Evolutionary conservation across 768 basidiomycete species (phyloP).

Genomic region (Tulasnella sp.): DNA sequence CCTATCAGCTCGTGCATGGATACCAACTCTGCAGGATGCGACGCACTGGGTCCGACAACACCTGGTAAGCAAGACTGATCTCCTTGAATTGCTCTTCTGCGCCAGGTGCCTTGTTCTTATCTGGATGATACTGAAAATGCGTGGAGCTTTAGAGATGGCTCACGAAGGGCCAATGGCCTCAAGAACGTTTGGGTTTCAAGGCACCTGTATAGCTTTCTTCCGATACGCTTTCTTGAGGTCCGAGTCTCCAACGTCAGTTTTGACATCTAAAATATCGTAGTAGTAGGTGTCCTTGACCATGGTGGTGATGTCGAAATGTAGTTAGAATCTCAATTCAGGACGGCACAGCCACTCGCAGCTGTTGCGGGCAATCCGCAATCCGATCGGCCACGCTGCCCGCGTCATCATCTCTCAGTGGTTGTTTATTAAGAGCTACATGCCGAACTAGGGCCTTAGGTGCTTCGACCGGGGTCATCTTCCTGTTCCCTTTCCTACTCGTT

Average conservation of each 20-base stretch:
- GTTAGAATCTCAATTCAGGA: not conserved
- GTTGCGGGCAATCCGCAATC: too few relatives aligned
- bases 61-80: constrained; percentile 97
- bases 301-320: not conserved
- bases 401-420: too few relatives aligned
- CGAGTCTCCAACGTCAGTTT: constrained; percentile 62
- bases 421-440: too few relatives aligned
- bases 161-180: not conserved
- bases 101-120: constrained; percentile 87
- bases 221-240: constrained; percentile 91
- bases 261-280: constrained; percentile 71
- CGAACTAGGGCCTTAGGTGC: too few relatives aligned
- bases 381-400: too few relatives aligned
- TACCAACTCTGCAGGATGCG: not conserved
- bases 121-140: constrained; percentile 69
- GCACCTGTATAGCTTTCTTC: constrained; percentile 85
- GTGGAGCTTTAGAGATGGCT: too few relatives aligned
- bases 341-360: too few relatives aligned
- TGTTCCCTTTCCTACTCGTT: constrained; percentile 32
- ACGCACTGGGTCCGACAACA: constrained; percentile 71
- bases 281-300: constrained; percentile 57
- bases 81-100: constrained; percentile 97
- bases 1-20: not conserved
- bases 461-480: constrained; percentile 59
- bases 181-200: not conserved